A percentile compares a stretch with the other conserved stretches of the same genome.
Conservation (phyloP, 352 stramenopile genomes). For the Halophytophthora polymorphica region DNA sequence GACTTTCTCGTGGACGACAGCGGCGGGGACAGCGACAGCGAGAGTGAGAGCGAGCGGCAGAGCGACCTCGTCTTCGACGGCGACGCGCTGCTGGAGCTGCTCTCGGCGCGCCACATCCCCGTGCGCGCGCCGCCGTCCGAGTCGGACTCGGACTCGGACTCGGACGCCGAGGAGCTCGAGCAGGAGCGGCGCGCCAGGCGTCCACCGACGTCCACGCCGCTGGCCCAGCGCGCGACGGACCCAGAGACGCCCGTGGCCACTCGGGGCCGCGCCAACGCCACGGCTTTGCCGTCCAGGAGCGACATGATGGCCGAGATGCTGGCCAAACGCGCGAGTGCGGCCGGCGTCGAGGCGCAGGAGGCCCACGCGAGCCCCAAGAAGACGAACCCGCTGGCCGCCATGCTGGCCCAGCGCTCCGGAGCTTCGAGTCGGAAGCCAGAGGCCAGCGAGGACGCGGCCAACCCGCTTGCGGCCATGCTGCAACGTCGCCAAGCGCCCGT, state of each 20-base stretch:
- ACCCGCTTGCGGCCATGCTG: slow-evolving; percentile 23
- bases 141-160: no score
- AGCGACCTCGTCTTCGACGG: slow-evolving; percentile 30
- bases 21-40: no score
- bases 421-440: not conserved
- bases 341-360: slow-evolving; percentile 4
- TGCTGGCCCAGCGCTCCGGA: slow-evolving; percentile 36
- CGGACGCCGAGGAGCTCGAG: no score
- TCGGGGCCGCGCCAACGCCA: slow-evolving; percentile 11
- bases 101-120: slow-evolving; percentile 36
- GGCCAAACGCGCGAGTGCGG: slow-evolving; percentile 17
- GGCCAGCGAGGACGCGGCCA: not conserved
- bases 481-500: slow-evolving; percentile 15
- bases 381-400: slow-evolving; percentile 36
- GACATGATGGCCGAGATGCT: slow-evolving; percentile 42
- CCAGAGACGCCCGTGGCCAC: not conserved
- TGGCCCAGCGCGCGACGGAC: slow-evolving; percentile 12
- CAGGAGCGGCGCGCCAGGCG: no score
- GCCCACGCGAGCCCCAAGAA: slow-evolving; percentile 8
- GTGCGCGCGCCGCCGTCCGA: slow-evolving; percentile 15
- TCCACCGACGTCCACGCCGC: slow-evolving; percentile 10
- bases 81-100: slow-evolving; percentile 23
- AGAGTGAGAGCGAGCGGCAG: slow-evolving; percentile 24
- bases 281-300: slow-evolving; percentile 2
- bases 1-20: no score